Conservation (phyloP, 1,284 basidiomycete species). For the Sporisorium iseilematis-ciliati region DNA sequence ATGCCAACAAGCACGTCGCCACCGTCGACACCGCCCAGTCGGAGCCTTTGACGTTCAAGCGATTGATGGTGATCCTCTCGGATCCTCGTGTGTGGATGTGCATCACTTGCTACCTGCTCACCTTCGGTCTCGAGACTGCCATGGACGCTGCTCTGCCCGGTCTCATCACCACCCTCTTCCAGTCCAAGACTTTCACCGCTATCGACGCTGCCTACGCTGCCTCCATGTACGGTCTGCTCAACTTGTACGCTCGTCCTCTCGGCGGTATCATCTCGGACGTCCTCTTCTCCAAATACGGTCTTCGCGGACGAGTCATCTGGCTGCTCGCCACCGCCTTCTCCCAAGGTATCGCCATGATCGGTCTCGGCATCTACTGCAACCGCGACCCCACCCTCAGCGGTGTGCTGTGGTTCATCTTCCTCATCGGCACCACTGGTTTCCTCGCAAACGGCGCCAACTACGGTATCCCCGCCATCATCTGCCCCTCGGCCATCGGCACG, state of each 20-base stretch:
- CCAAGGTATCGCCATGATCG: constrained; percentile 74
- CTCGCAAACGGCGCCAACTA: constrained; percentile 62
- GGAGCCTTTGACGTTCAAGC: constrained; percentile 72
- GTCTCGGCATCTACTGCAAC: constrained; percentile 73
- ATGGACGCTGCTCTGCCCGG: constrained; percentile 76
- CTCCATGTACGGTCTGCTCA: constrained; percentile 74
- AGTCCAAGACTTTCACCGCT: constrained; percentile 71
- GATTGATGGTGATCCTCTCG: constrained; percentile 70
- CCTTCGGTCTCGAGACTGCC: constrained; percentile 76
- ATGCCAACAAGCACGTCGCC: constrained; percentile 35
- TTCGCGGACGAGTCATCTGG: constrained; percentile 74
- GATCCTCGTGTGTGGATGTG: constrained; percentile 77
- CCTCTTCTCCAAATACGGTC: constrained; percentile 73
- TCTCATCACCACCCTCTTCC: constrained; percentile 72
- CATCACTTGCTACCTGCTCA: constrained; percentile 72
- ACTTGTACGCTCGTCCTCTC: constrained; percentile 74
- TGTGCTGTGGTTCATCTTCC: constrained; percentile 62
- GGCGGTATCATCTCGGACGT: constrained; percentile 75
- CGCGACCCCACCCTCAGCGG: constrained; percentile 52
- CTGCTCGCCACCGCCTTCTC: constrained; percentile 72
- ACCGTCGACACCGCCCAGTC: constrained; percentile 73
- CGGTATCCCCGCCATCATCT: constrained; percentile 55
- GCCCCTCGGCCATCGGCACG: constrained; percentile 57
- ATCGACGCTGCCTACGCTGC: constrained; percentile 73
- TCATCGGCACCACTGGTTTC: constrained; percentile 59